A percentile compares a stretch with the other conserved stretches of the same genome.
Conservation (phyloP, 2,329 filamentous ascomycete species). For the Penicillium brevicompactum region DNA sequence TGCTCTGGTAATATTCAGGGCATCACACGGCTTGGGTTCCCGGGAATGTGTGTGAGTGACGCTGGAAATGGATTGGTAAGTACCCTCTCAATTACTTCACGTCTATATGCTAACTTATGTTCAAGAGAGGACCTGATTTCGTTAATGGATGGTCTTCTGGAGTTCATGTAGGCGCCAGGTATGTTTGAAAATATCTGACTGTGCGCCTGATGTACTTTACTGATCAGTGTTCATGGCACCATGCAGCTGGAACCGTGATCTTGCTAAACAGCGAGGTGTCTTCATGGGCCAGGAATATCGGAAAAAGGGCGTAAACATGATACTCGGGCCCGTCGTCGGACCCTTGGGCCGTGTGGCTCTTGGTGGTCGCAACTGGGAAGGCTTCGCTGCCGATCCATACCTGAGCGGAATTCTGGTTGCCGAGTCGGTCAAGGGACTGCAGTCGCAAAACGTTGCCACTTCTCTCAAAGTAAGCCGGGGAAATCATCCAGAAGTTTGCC, state of each 20-base stretch:
- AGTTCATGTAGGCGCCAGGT: conserved; percentile 31
- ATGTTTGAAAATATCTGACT: not conserved
- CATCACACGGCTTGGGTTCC: conserved; percentile 35
- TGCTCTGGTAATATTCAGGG: conserved; percentile 38
- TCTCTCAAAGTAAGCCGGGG: conserved; percentile 29
- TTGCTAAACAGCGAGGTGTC: conserved; percentile 34
- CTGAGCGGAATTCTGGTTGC: conserved; percentile 47
- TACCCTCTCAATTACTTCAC: not conserved
- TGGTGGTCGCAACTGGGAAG: conserved; percentile 53
- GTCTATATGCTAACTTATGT: not conserved
- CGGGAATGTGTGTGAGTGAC: conserved; percentile 46
- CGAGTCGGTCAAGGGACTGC: conserved; percentile 49
- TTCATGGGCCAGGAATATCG: conserved; percentile 43
- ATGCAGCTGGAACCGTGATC: conserved; percentile 37
- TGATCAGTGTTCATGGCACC: not conserved
- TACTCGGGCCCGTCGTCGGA: conserved; percentile 48
- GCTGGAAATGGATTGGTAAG: conserved; percentile 44
- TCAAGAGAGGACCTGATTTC: conserved; percentile 33
- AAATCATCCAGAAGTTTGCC: not conserved
- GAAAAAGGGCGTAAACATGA: conserved; percentile 45
- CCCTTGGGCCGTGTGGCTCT: conserved; percentile 30
- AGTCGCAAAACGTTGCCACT: conserved; percentile 47
- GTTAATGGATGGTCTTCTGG: conserved; percentile 29
- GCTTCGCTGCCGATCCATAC: conserved; percentile 54
- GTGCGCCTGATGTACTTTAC: not conserved